phyloP scores from a whole-genome alignment of 2,329 filamentous ascomycete species.

The Dichotomopilus funicola region DNA sequence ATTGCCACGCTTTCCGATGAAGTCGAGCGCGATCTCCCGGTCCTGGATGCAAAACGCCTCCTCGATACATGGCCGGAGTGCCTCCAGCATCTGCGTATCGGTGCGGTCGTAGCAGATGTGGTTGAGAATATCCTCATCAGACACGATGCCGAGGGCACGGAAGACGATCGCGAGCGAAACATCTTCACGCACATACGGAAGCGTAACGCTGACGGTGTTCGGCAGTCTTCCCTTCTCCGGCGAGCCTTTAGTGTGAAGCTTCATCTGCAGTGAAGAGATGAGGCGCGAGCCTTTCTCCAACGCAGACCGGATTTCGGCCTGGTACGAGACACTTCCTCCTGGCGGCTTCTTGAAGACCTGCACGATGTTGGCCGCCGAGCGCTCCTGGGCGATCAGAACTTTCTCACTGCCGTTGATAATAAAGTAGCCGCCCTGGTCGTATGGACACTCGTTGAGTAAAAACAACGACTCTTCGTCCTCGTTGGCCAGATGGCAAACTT shows the following conservation, averaged over 20 bases:
- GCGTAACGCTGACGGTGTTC: slow-evolving; percentile 79
- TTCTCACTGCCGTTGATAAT: slow-evolving; percentile 99
- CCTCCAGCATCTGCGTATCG: slow-evolving; percentile 95
- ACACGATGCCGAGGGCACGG: slow-evolving; percentile 89
- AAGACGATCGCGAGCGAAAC: slow-evolving; percentile 94
- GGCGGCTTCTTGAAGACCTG: slow-evolving; percentile 98
- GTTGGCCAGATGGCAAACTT: slow-evolving; percentile 83
- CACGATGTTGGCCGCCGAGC: slow-evolving; percentile 95
- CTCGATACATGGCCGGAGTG: slow-evolving; percentile 94
- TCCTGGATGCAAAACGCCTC: slow-evolving; percentile 96
- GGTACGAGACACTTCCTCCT: slow-evolving; percentile 86
- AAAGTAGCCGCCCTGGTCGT: slow-evolving; percentile 97
- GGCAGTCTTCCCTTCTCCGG: slow-evolving; percentile 72
- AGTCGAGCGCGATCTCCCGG: slow-evolving; percentile 87
- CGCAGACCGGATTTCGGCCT: slow-evolving; percentile 92
- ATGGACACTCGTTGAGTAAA: slow-evolving; percentile 90
- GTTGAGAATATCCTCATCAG: slow-evolving; percentile 95
- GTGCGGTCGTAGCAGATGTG: slow-evolving; percentile 95
- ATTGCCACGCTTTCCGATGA: slow-evolving; percentile 86
- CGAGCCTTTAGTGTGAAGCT: slow-evolving; percentile 81
- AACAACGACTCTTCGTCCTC: slow-evolving; percentile 83
- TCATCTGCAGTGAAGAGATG: slow-evolving; percentile 87
- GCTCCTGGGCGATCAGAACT: slow-evolving; percentile 94
- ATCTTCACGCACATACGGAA: slow-evolving; percentile 91
- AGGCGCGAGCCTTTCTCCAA: slow-evolving; percentile 93